phyloP scores from a whole-genome alignment of 1,284 basidiomycete genomes.

The Ustilago vetiveriae region DNA sequence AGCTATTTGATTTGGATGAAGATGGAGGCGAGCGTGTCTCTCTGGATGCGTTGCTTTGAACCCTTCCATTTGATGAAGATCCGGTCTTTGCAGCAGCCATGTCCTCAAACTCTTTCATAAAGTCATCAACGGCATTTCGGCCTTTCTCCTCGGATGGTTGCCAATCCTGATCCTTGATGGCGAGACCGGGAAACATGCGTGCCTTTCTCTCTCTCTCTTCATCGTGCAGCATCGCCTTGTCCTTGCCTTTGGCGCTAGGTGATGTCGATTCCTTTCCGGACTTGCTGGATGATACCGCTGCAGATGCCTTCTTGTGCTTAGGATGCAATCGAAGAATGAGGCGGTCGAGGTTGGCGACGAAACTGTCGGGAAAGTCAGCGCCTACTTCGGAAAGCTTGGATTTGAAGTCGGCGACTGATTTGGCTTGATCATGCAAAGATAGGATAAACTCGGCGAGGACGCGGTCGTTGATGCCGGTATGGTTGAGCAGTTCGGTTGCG shows the following conservation, averaged over 20 bases:
- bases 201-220: slow-evolving; percentile 79
- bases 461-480: slow-evolving; percentile 78
- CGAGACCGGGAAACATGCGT: slow-evolving; percentile 88
- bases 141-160: slow-evolving; percentile 67
- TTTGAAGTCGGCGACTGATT: slow-evolving; percentile 81
- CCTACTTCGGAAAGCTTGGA: slow-evolving; percentile 80
- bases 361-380: slow-evolving; percentile 86
- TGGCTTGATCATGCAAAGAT: slow-evolving; percentile 84
- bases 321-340: slow-evolving; percentile 94
- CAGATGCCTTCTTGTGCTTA: slow-evolving; percentile 73
- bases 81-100: slow-evolving; percentile 69
- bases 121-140: slow-evolving; percentile 81
- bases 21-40: slow-evolving; percentile 13
- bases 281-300: slow-evolving; percentile 8
- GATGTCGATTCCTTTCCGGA: slow-evolving; percentile 68
- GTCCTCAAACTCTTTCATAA: slow-evolving; percentile 80
- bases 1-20: slow-evolving; percentile 8
- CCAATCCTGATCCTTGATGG: slow-evolving; percentile 78
- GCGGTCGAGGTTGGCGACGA: slow-evolving; percentile 91
- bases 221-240: slow-evolving; percentile 68
- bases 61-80: not conserved
- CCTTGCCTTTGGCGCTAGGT: slow-evolving; percentile 62
- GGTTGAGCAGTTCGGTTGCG: slow-evolving; percentile 69
- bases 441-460: slow-evolving; percentile 95
- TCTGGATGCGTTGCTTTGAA: too few relatives aligned